Evolutionary conservation across 208 protist species (phyloP), one percentile per base, ranked within the genome.

Genomic region (Balamuthia mandrillaris): DNA sequence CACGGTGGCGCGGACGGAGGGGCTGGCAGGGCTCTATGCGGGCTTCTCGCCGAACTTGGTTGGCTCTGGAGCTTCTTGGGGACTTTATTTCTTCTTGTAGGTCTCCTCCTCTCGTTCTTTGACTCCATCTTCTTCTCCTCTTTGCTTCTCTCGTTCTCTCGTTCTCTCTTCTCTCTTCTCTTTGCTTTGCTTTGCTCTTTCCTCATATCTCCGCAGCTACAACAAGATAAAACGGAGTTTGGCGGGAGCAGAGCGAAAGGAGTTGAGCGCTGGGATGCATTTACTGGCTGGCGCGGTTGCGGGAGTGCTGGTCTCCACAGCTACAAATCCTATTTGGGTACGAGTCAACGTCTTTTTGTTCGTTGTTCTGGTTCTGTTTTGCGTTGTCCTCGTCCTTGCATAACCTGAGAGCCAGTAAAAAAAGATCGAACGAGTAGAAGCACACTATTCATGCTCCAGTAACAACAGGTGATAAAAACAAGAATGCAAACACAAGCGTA

Each of bases 31-130:
- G 6, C 39, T 75, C 12, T 75, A 75, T 16, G 41, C 45, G 42
- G 65, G 65, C 39, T 75, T 75, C 65, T 41, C 37, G 65, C 65
- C 65, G 41, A 75, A 75, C 65, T 44, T 75, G n/a, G 35, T 75
- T 27, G 65, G 65, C 27, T 75, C 65, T 10, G 65, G 24, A 10
- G 35, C 52, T 27, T 37, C 65, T 7, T 75, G 65, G 65, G 65
- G 65, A 2, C 65, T 52, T 14, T 75, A 75, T 44, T 75, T 75
- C 18, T 75, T 52, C 21, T 44, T 75, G 65, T 75, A 75, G 10
- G 56, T 14, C 56, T 31, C 33, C 24, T 9, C 6, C 56, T 21
- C 10, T 21, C 14, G n/a, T 9, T 29, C 6, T 6, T 12, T 10
- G 10, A 12, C 10, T 24, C 24, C 56, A 18, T 52, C 47, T n/a